Conservation (phyloP, 306 rosid genomes). For the Prunus campanulata region DNA sequence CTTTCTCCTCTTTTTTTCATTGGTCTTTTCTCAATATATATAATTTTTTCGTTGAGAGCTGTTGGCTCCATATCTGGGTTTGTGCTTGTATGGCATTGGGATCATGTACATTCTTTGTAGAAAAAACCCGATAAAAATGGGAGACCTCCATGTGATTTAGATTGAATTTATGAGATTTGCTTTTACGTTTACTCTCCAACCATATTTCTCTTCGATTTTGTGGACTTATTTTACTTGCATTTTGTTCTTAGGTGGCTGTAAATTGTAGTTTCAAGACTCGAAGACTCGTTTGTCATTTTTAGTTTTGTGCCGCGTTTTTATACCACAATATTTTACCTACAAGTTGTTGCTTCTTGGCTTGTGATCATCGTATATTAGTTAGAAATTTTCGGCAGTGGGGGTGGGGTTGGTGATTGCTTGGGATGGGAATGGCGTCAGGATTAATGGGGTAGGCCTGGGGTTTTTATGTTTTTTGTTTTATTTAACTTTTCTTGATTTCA, state of each 20-base stretch:
- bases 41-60: conserved; percentile 22
- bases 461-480: too few relatives aligned
- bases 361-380: too few relatives aligned
- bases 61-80: conserved; percentile 37
- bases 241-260: not conserved
- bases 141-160: conserved; percentile 30
- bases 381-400: too few relatives aligned
- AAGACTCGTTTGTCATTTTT: too few relatives aligned
- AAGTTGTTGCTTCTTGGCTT: too few relatives aligned
- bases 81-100: conserved; percentile 46
- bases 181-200: not conserved
- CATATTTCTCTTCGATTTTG: not conserved
- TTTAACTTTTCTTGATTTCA: too few relatives aligned
- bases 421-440: too few relatives aligned
- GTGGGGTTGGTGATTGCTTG: too few relatives aligned
- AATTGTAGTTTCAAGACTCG: too few relatives aligned
- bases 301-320: too few relatives aligned
- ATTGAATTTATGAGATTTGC: conserved; percentile 21
- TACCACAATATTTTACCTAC: too few relatives aligned
- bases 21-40: conserved; percentile 27
- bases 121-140: conserved; percentile 22
- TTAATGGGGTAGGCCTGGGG: too few relatives aligned
- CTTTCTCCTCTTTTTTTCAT: conserved; percentile 9
- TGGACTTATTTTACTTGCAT: not conserved
- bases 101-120: conserved; percentile 64